Base-by-base conservation (phyloP, 176 grass and related monocot genomes). In the Lolium perenne region DNA sequence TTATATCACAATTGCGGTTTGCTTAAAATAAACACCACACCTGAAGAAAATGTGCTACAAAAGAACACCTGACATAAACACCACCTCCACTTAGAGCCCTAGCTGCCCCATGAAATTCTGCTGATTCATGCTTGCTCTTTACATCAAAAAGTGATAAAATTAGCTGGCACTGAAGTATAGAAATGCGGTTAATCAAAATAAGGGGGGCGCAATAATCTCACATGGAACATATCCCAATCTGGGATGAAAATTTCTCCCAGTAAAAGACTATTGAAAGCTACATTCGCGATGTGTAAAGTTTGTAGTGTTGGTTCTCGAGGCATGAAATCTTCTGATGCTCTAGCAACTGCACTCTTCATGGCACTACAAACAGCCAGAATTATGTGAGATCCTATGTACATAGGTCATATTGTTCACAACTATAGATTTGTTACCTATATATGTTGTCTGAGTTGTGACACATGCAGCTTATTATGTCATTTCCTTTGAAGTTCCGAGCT, bases 181-280 rank as follows among this genome's bases (percentile, higher is more conserved):
- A 64, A 29, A 78, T 0, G 4, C 53, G 5, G 12, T 12, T 51
- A 64, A 64, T 64, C 22, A 64, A 64, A 64, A 10, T 64, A 26
- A 35, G 32, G 32, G 32, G 59, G 3, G 21, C 40, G 5, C 15
- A 80, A 84, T 43, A 72, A 71, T 75, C 80, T 89, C 60, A 89
- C 87, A 86, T 92, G 91, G 61, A 92, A 92, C 87, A 89, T 89
- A 89, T 92, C 88, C 91, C 91, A 93, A 40, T 93, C 88, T 25
- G 91, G 91, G 78, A 87, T 32, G 70, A 90, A 81, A 77, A 93
- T 67, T 77, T 90, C 85, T 51, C 91, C 88, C 67, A 93, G 51
- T n/a, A 90, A 74, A 78, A 93, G 25, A 47, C 85, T 88, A 87
- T 93, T 93, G 63, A 85, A 93, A 46, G 88, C 35, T 16, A 90